phyloP scores from a whole-genome alignment of 768 basidiomycete species.

The Leccinellum albellum region DNA sequence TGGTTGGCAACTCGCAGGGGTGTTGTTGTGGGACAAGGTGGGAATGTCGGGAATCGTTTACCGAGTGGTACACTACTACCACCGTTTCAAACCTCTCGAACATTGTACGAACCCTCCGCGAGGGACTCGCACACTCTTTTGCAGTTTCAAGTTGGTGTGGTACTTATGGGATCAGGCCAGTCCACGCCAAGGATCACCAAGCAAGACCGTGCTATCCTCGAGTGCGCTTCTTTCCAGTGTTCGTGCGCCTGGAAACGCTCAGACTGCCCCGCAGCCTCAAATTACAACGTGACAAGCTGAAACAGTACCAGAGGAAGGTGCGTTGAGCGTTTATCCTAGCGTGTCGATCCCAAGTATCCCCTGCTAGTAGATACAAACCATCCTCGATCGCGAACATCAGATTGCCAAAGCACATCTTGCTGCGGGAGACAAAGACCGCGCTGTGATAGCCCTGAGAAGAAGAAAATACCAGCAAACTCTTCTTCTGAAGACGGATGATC shows the following conservation, averaged over 20 bases:
- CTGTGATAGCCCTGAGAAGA: slow-evolving; percentile 80
- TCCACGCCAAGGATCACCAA: slow-evolving; percentile 85
- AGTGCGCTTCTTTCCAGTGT: slow-evolving; percentile 54
- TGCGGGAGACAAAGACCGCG: slow-evolving; percentile 81
- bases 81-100: neutral
- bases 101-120: neutral
- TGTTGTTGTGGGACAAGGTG: neutral
- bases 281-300: slow-evolving; percentile 91
- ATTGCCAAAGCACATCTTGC: slow-evolving; percentile 83
- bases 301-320: slow-evolving; percentile 94
- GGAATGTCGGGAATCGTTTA: too few relatives aligned
- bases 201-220: slow-evolving; percentile 92
- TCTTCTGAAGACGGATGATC: slow-evolving; percentile 82
- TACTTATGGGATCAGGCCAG: slow-evolving; percentile 63
- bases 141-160: neutral
- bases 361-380: slow-evolving; percentile 66
- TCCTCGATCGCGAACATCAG: slow-evolving; percentile 83
- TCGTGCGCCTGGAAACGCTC: slow-evolving; percentile 16
- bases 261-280: slow-evolving; percentile 64
- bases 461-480: slow-evolving; percentile 93
- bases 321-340: slow-evolving; percentile 9
- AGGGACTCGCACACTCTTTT: neutral
- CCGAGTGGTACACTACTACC: too few relatives aligned
- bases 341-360: neutral
- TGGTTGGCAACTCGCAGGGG: slow-evolving; percentile 1